Percentiles rank a stretch among this genome's conserved stretches.
Conservation (phyloP, 148 eudicot genomes). For the Vaccinium corymbosum region DNA sequence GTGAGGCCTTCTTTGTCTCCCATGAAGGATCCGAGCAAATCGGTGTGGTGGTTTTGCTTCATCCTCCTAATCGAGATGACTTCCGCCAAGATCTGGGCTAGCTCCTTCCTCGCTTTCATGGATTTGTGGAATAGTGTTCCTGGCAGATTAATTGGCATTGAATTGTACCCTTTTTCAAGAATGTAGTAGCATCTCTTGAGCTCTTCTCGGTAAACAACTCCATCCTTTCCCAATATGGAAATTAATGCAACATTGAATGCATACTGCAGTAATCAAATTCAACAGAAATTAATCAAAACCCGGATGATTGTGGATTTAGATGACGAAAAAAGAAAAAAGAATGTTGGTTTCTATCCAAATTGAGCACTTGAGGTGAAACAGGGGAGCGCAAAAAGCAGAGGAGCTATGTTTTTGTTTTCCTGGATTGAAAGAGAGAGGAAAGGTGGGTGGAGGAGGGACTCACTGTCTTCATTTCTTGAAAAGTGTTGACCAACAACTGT, state of each 20-base stretch:
- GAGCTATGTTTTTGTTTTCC: conserved; percentile 23
- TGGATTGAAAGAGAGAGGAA: not conserved
- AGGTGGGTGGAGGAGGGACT: conserved; percentile 7
- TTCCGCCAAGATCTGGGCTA: conserved; percentile 67
- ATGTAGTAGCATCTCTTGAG: conserved; percentile 79
- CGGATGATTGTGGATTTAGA: conserved; percentile 5
- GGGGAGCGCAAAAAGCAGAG: conserved; percentile 19
- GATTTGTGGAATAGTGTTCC: conserved; percentile 87
- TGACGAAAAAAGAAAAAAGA: not conserved
- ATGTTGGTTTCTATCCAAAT: not conserved
- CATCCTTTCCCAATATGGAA: conserved; percentile 85
- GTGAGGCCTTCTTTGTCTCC: conserved; percentile 66
- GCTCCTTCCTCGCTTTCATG: conserved; percentile 85
- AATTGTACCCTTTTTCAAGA: conserved; percentile 91
- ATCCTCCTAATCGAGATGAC: conserved; percentile 53
- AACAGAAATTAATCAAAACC: conserved; percentile 22
- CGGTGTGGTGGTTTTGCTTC: conserved; percentile 41
- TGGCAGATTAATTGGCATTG: conserved; percentile 88
- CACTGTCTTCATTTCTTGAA: conserved; percentile 88
- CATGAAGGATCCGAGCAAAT: conserved; percentile 83
- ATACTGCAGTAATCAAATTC: conserved; percentile 50
- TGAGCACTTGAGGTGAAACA: conserved; percentile 10
- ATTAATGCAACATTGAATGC: conserved; percentile 88
- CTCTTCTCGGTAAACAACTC: conserved; percentile 66
- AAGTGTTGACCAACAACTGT: conserved; percentile 54